Base-by-base conservation (phyloP, 139 green algal species). In the Picochlorum sp. region DNA sequence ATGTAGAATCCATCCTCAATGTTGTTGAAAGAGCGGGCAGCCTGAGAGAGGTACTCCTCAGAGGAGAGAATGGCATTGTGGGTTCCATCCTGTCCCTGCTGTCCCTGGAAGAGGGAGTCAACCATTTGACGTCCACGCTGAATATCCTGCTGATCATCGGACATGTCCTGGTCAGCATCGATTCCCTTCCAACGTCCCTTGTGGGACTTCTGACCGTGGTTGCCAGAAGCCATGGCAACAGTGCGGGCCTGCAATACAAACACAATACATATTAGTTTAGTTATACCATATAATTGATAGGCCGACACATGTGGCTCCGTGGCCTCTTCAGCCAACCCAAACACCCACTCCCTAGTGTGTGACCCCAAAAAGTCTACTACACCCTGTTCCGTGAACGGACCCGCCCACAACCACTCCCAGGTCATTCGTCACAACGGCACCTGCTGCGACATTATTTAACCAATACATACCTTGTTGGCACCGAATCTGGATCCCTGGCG, bases 81-180 rank as follows among this genome's bases (percentile, higher is more conserved):
- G 54, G 90, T 97, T 67, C 91, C 90, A 23, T 63, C 81, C 10
- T 62, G 41, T 55, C 85, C 87, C 18, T n/a, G 15, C 30, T 30
- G 65, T 60, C 89, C 91, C 86, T 97, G 90, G 87, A 96, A 99
- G 63, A 95, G 77, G 30, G 67, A 67, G 75, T 97, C 92, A 9
- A 97, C 88, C 89, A 97, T 97, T 58, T 84, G 61, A 61, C 85
- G 78, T 32, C 88, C 92, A 66, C 94, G 87, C 5, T 78, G 64
- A 72, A 99, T 99, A 81, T 99, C 94, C 86, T 96, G 83, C 88
- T 96, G 83, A 79, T 98, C 92, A 57, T 98, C 92, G 13, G 91
- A 98, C 2, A 67, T 62, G 65, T 98, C 92, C 54, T 81, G 60
- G 69, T 49, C 85, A 23, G 82, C 86, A 55, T 96, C 92, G 49